Base-by-base conservation (phyloP, 139 green algal species). In the Micromonas commoda region DNA sequence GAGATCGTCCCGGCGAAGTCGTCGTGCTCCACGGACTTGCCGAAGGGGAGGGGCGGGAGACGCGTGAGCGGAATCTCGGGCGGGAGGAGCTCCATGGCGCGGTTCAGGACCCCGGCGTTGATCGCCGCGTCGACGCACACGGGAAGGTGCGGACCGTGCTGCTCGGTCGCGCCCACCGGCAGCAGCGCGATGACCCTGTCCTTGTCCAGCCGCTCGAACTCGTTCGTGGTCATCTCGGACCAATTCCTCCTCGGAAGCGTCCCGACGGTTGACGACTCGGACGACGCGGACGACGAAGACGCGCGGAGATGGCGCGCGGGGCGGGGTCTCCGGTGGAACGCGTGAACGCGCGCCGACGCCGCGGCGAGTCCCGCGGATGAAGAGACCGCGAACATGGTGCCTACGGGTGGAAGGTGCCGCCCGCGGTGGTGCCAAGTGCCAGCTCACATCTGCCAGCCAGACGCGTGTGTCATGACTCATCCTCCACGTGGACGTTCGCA, bases 61-160 rank as follows among this genome's bases (percentile, higher is more conserved):
- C 29, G 20, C 32, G 67, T 60, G 33, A 54, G 23, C 33, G 33
- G 67, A 32, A 60, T 32, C 24, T 75, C 32, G 24, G 32, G 19
- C 13, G 67, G 67, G 38, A 77, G 71, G 26, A 65, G 51, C 32
- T 28, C 32, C 35, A 77, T 34, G 35, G 74, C 74, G 57, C n/a
- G 28, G 23, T 63, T n/a, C 20, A 80, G 74, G 23, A 80, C 57
- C 6, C 74, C 74, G 60, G 70, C 29, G 37, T 80, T 80, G 54
- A 80, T 34, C 16, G 51, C n/a, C 24, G 34, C 39, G 60, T 80
- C 74, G 21, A 80, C 74, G 60, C 45, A 80, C 34, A 68, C 28
- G 4, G 74, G 74, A 2, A 80, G 74, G 28, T 80, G 74, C 60
- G 74, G 74, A 6, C 74, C 74, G 0, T 80, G 74, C 60, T 80